Evolutionary conservation across 345 rosid species (phyloP).

Genomic region (Balakata baccata): DNA sequence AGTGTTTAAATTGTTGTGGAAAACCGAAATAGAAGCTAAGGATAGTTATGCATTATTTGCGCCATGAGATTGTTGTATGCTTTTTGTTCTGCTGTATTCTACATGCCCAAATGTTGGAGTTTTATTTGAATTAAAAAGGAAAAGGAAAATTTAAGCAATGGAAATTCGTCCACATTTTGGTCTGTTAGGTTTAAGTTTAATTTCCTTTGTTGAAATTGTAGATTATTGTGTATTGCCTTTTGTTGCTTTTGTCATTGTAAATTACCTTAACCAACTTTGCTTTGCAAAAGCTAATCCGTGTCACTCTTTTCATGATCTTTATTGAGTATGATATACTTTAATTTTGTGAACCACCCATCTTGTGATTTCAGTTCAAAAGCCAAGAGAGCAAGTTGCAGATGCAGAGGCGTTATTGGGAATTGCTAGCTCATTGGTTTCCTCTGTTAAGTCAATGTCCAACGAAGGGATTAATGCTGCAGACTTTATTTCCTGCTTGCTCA

Average conservation of each 20-base stretch:
- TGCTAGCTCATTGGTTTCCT: constrained; percentile 57
- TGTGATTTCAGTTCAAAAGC: constrained; percentile 56
- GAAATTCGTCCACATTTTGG: neutral
- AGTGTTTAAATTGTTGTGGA: neutral
- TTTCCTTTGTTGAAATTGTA: neutral
- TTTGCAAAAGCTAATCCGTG: no score
- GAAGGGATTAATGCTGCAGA: constrained; percentile 65
- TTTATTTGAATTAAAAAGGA: neutral
- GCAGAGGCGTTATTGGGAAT: constrained; percentile 83
- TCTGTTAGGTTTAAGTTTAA: neutral
- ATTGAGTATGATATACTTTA: no score
- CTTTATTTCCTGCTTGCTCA: constrained; percentile 48
- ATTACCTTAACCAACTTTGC: no score
- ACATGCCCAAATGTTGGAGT: neutral
- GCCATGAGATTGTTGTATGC: neutral
- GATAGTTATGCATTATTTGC: no score
- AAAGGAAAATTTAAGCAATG: neutral
- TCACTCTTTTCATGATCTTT: no score
- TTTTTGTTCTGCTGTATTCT: neutral
- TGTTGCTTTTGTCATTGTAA: neutral
- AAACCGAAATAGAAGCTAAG: no score
- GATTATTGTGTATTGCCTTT: neutral
- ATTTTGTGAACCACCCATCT: neutral
- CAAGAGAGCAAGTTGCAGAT: constrained; percentile 89
- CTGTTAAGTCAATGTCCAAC: constrained; percentile 62